Conservation (phyloP, 2,329 filamentous ascomycete genomes). For the Atkinsonella texensis region DNA sequence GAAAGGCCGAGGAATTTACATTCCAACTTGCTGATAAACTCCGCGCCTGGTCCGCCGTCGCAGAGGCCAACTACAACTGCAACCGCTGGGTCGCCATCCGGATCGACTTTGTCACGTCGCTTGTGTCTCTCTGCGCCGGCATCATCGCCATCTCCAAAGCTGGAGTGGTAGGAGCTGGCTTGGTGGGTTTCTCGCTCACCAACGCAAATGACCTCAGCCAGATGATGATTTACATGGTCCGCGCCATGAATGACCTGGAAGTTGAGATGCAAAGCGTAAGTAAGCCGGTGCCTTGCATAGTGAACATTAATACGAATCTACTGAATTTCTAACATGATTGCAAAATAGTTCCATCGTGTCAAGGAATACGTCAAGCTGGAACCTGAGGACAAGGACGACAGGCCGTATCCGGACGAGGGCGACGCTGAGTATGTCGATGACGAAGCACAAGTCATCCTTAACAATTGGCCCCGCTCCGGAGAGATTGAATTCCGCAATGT, state of each 20-base stretch:
- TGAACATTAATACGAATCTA: background rate
- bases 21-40: slow-evolving; percentile 38
- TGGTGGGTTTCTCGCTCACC: slow-evolving; percentile 44
- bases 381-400: slow-evolving; percentile 31
- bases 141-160: slow-evolving; percentile 38
- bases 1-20: slow-evolving; percentile 35
- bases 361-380: slow-evolving; percentile 35
- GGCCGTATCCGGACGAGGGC: slow-evolving; percentile 24
- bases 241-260: slow-evolving; percentile 43
- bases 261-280: slow-evolving; percentile 41
- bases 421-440: slow-evolving; percentile 29
- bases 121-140: slow-evolving; percentile 39
- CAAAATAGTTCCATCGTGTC: slow-evolving; percentile 32
- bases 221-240: slow-evolving; percentile 39
- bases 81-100: slow-evolving; percentile 47
- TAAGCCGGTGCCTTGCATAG: background rate
- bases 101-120: slow-evolving; percentile 40
- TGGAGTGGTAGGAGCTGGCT: slow-evolving; percentile 34
- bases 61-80: slow-evolving; percentile 40
- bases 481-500: slow-evolving; percentile 39
- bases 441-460: slow-evolving; percentile 24
- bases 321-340: slow-evolving; percentile 1
- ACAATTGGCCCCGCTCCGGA: slow-evolving; percentile 33
- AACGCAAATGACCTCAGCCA: slow-evolving; percentile 43
- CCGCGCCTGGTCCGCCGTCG: slow-evolving; percentile 31